Base-by-base conservation (phyloP, 805 yeast genomes). In the Lipomyces starkeyi region DNA sequence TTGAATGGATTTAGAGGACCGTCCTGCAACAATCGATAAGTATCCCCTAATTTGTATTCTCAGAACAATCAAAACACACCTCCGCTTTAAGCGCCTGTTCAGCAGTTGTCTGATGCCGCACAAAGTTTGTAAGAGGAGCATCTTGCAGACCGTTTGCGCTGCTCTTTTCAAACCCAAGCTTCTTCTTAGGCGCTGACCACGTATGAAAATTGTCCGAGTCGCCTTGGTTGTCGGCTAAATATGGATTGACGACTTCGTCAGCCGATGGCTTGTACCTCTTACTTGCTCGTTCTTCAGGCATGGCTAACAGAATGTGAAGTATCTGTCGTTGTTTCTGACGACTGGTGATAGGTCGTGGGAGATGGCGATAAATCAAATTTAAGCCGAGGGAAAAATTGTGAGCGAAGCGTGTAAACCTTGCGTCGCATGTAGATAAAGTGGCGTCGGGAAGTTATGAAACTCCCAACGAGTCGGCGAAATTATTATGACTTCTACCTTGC, bases 1-100 rank as follows among this genome's bases (percentile, higher is more conserved):
- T 93, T 91, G 81, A 95, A 94, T 5, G 97, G 95, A 76, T 94
- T 95, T 34, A 72, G 72, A 0, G 81, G 78, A 0, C 87, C 90
- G 69, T 80, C 78, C 70, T 69, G 27, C 29, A n/a, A 27, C 6
- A 27, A 47, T 6, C n/a, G 53, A n/a, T 53, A n/a, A n/a, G 35
- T 32, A 27, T 20, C 9, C 4, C 25, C 49, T 22, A 14, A 34
- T 82, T 80, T 65, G 86, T 73, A 0, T 79, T 75, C 49, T 77
- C 80, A 9, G 34, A 6, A 20, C 65, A 54, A 20, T n/a, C 14
- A 49, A 17, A 6, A 57, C 71, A 29, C 58, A 64, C 71, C 68
- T 81, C 84, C 2, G 76, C 78, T 35, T 68, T 73, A 59, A 67
- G 63, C 3, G 82, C 81, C 17, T 75, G 75, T 20, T 69, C 77